Base-by-base conservation (phyloP, 148 eudicot species). In the Drosera capensis region DNA sequence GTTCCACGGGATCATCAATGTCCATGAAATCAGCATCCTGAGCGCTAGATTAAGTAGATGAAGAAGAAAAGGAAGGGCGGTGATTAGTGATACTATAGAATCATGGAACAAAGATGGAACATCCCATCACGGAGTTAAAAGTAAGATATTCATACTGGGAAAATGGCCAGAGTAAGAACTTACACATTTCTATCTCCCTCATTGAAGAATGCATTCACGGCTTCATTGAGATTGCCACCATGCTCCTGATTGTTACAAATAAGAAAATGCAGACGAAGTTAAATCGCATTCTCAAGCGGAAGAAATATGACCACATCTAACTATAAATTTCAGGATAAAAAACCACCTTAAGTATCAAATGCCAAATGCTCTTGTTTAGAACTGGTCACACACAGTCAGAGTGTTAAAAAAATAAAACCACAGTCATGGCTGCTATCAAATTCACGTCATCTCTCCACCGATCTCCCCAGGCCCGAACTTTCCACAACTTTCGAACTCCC, bases 161-260 rank as follows among this genome's bases (percentile, higher is more conserved):
- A 5, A 6, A 25, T 3, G 30, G 31, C 26, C 23, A 41, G 1
- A 20, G 28, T 14, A 14, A 8, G 1, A 14, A 75, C 94, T 53
- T 59, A 92, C 88, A 43, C 51, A 59, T 61, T 76, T 59, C 79
- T 64, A 46, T 75, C 86, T 46, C 84, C 80, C 58, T 74, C 80
- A 28, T 46, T 68, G 60, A 92, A 85, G 72, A 80, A 61, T 20
- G 94, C 85, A 76, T 92, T 74, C 35, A 92, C 61, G 56, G 95
- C 99, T 65, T 69, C 77, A 49, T 78, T 81, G 19, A 92, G 94
- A 69, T 81, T 66, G 43, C 95, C 95, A 59, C 60, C 75, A 67
- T 75, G 73, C 50, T 71, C 88, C 99, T 90, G 69, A 8, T 8
- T 41, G 5, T 41, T 25, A 20, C 19, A 38, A 43, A 15, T 40